Evolutionary conservation across 2,329 filamentous ascomycete genomes (phyloP).

Genomic region (Fusarium miscanthi): DNA sequence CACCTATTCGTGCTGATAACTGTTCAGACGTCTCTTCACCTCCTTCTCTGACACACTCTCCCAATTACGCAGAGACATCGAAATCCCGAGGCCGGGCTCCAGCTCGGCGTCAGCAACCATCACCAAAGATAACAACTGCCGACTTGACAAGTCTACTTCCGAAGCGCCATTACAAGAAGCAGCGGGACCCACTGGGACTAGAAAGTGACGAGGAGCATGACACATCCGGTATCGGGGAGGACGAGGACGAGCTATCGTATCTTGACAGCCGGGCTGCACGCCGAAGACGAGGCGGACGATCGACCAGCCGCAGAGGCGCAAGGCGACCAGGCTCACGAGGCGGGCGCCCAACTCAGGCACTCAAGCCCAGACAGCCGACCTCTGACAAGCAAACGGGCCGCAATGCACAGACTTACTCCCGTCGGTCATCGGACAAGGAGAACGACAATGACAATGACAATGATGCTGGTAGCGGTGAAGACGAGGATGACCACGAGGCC

Average conservation of each 20-base stretch:
- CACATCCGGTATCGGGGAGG: slow-evolving; percentile 58
- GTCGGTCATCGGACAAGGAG: slow-evolving; percentile 67
- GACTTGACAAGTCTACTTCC: slow-evolving; percentile 66
- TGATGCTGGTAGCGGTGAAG: slow-evolving; percentile 41
- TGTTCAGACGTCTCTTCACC: slow-evolving; percentile 71
- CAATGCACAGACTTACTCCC: slow-evolving; percentile 62
- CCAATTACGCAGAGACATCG: slow-evolving; percentile 59
- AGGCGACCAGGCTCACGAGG: slow-evolving; percentile 45
- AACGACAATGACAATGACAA: slow-evolving; percentile 52
- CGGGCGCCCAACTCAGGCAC: slow-evolving; percentile 38
- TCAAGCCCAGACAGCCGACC: slow-evolving; percentile 42
- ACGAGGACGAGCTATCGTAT: slow-evolving; percentile 68
- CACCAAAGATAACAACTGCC: slow-evolving; percentile 63
- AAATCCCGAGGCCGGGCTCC: slow-evolving; percentile 48
- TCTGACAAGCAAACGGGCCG: slow-evolving; percentile 41
- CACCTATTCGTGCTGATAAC: slow-evolving; percentile 54
- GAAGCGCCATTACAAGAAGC: slow-evolving; percentile 59
- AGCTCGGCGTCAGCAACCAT: slow-evolving; percentile 52
- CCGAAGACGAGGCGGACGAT: slow-evolving; percentile 49
- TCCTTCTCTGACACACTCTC: slow-evolving; percentile 74
- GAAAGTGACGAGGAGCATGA: slow-evolving; percentile 62
- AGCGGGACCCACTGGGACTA: slow-evolving; percentile 54
- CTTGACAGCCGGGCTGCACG: slow-evolving; percentile 52
- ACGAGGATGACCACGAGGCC: slow-evolving; percentile 50
- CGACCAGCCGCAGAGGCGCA: slow-evolving; percentile 45